Evolutionary conservation across 805 yeast species (phyloP).

Genomic region (Hanseniaspora pseudoguilliermondii): DNA sequence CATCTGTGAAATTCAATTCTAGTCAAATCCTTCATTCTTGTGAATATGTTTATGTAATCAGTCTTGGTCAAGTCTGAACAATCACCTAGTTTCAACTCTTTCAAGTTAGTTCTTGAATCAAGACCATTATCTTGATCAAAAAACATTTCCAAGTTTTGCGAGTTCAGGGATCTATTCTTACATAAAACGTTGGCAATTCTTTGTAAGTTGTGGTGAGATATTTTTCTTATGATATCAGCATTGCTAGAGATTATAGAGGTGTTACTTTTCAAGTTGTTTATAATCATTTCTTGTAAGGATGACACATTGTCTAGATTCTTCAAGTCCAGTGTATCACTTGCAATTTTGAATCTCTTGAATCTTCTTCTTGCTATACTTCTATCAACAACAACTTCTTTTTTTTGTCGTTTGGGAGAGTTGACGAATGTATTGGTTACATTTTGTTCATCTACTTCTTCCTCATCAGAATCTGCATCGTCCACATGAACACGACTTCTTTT

Average conservation of each 20-base stretch:
- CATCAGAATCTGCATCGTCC: conserved; percentile 15
- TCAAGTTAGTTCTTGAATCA: conserved; percentile 25
- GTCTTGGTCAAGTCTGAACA: conserved; percentile 66
- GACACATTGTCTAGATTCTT: conserved; percentile 50
- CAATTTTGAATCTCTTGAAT: conserved; percentile 39
- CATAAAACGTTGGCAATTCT: conserved; percentile 67
- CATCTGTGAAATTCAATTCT: conserved; percentile 71
- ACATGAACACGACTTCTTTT: conserved; percentile 1
- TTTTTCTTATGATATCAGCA: conserved; percentile 69
- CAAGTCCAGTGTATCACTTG: conserved; percentile 65
- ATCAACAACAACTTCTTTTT: background rate
- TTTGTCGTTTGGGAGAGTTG: background rate
- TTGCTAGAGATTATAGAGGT: conserved; percentile 29
- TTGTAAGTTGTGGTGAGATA: conserved; percentile 58
- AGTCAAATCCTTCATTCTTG: conserved; percentile 64
- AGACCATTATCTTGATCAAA: conserved; percentile 34
- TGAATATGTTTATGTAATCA: conserved; percentile 55
- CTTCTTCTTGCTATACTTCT: conserved; percentile 15
- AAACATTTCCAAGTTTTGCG: conserved; percentile 60
- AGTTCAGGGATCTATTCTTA: conserved; percentile 66
- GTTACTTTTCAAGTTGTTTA: conserved; percentile 34
- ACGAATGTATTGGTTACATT: conserved; percentile 9
- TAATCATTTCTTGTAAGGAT: conserved; percentile 71
- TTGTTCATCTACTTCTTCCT: conserved; percentile 16
- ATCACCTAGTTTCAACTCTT: conserved; percentile 70